phyloP scores from a whole-genome alignment of 495 filamentous ascomycete species.

The Neurospora africana region DNA sequence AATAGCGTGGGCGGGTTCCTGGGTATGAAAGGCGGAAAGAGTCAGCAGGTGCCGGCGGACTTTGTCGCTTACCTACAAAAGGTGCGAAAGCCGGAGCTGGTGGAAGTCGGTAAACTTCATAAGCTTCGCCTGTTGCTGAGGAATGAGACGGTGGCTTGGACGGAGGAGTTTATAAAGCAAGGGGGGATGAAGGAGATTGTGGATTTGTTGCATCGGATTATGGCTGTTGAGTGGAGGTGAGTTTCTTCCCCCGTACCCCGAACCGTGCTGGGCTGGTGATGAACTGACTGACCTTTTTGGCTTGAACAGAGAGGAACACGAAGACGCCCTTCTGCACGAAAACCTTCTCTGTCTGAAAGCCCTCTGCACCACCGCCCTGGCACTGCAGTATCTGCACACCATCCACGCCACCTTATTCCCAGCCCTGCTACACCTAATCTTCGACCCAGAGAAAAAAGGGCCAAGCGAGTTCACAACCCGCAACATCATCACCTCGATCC shows the following conservation, averaged over 20 bases:
- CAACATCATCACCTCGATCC: conserved; percentile 69
- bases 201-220: conserved; percentile 72
- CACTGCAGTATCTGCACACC: conserved; percentile 65
- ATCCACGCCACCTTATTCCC: conserved; percentile 80
- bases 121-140: conserved; percentile 83
- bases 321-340: conserved; percentile 87
- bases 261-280: no score
- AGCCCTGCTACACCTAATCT: conserved; percentile 75
- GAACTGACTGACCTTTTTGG: neutral
- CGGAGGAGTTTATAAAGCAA: conserved; percentile 75
- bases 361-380: conserved; percentile 80
- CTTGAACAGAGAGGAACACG: conserved; percentile 94
- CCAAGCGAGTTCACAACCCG: conserved; percentile 93
- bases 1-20: neutral
- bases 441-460: conserved; percentile 93
- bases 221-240: conserved; percentile 93
- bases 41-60: conserved; percentile 55
- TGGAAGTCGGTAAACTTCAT: conserved; percentile 89
- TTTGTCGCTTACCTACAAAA: conserved; percentile 73
- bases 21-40: conserved; percentile 27
- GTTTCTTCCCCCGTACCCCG: no score
- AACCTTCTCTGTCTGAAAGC: conserved; percentile 89
- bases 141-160: conserved; percentile 93
- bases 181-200: conserved; percentile 92
- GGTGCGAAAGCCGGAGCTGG: conserved; percentile 63